Evolutionary conservation across 306 rosid genomes (phyloP).

Genomic region (Begonia peltatifolia): DNA sequence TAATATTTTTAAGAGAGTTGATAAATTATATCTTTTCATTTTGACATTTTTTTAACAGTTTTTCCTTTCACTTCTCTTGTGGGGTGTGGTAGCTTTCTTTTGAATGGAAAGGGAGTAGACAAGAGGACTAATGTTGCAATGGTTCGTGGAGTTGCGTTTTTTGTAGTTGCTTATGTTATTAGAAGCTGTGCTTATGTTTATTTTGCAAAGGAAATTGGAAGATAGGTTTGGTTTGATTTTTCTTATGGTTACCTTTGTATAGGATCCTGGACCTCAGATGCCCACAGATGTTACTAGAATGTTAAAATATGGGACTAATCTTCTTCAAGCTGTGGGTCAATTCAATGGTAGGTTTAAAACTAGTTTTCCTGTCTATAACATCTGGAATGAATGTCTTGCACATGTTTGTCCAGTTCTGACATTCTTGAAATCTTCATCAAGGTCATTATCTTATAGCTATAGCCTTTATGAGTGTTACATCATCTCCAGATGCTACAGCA

Average conservation of each 20-base stretch:
- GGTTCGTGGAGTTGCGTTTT: conserved; percentile 30
- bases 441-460: conserved; percentile 63
- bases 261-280: conserved; percentile 89
- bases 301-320: conserved; percentile 75
- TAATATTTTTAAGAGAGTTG: conserved; percentile 2
- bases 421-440: conserved; percentile 18
- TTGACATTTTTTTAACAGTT: conserved; percentile 4
- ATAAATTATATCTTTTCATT: conserved; percentile 1
- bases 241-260: conserved; percentile 12
- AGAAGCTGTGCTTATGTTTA: conserved; percentile 1
- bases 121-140: conserved; percentile 33
- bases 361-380: conserved; percentile 9
- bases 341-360: conserved; percentile 50
- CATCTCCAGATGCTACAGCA: conserved; percentile 29
- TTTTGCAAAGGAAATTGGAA: conserved; percentile 10
- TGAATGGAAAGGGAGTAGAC: conserved; percentile 70
- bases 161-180: background rate
- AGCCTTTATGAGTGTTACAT: conserved; percentile 45
- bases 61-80: conserved; percentile 14
- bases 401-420: conserved; percentile 18
- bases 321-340: conserved; percentile 83
- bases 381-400: conserved; percentile 17
- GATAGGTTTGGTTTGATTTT: conserved; percentile 12
- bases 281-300: conserved; percentile 55
- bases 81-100: conserved; percentile 45